phyloP scores from a whole-genome alignment of 495 filamentous ascomycete species.

The Tuber microsphaerosporum region DNA sequence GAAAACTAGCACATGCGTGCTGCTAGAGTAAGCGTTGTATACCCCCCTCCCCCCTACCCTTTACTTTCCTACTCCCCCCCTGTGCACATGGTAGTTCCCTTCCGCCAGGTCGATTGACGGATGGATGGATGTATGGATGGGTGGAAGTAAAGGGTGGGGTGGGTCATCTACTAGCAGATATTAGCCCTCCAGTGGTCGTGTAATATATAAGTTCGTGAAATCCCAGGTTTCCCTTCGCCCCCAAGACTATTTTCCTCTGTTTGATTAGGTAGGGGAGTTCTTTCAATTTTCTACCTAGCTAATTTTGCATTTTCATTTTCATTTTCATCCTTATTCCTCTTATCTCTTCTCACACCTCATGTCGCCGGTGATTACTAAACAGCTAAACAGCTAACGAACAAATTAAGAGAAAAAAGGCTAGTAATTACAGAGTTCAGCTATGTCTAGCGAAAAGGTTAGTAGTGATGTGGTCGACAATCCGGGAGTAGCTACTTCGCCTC shows the following conservation, averaged over 20 bases:
- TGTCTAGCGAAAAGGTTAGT: constrained; percentile 24
- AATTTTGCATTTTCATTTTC: not conserved
- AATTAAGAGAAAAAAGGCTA: not conserved
- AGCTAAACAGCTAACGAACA: not conserved
- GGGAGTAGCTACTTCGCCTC: not conserved
- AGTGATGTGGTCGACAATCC: constrained; percentile 1
- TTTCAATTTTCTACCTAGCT: not conserved
- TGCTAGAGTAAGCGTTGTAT: not conserved
- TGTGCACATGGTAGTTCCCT: not conserved
- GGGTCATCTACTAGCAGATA: not conserved
- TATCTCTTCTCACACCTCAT: not conserved
- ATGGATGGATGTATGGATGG: not conserved
- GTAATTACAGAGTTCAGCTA: not conserved
- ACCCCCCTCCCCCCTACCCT: not conserved
- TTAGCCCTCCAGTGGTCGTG: not conserved
- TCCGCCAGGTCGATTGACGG: no score
- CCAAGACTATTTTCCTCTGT: not conserved
- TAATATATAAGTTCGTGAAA: not conserved
- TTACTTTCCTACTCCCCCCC: not conserved
- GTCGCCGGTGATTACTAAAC: not conserved
- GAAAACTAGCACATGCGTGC: not conserved
- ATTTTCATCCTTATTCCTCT: not conserved
- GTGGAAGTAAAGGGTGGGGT: not conserved
- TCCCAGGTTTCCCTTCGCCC: not conserved
- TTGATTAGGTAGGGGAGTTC: not conserved